These are phyloP conservation scores for Sugiyamaella chiloensis DNA, from an alignment of 805 yeast genomes.

Conservation along the genomic window DNA sequence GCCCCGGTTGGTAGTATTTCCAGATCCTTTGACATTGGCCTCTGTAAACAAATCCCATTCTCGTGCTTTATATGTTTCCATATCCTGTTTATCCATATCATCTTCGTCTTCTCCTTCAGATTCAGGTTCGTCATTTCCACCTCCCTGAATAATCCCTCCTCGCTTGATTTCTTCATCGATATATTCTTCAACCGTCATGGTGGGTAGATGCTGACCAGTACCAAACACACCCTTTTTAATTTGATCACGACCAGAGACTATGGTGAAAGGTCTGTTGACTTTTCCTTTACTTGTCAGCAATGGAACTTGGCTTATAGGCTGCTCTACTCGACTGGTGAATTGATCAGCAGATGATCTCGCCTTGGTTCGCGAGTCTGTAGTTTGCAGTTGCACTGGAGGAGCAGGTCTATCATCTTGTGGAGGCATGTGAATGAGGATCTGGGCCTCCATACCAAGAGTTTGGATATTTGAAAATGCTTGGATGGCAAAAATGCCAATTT, in stretches of 20 bases:
- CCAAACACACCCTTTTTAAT: slow-evolving; percentile 70
- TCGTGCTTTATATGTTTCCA: slow-evolving; percentile 70
- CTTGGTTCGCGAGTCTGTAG: background rate
- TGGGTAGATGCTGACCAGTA: slow-evolving; percentile 88
- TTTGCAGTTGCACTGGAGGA: background rate
- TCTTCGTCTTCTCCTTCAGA: slow-evolving; percentile 56
- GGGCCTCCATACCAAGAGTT: slow-evolving; percentile 59
- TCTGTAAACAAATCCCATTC: slow-evolving; percentile 95
- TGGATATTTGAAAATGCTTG: slow-evolving; percentile 57
- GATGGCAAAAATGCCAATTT: slow-evolving; percentile 50
- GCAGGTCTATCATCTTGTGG: background rate
- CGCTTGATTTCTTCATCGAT: slow-evolving; percentile 79
- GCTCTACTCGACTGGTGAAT: slow-evolving; percentile 65
- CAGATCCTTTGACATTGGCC: slow-evolving; percentile 80
- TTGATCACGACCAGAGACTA: slow-evolving; percentile 53
- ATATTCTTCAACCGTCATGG: slow-evolving; percentile 91
- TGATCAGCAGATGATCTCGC: slow-evolving; percentile 32
- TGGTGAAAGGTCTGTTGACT: slow-evolving; percentile 78
- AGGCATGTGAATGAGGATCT: slow-evolving; percentile 53
- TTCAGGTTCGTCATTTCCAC: slow-evolving; percentile 22
- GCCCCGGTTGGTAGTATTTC: slow-evolving; percentile 76
- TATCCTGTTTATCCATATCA: slow-evolving; percentile 55
- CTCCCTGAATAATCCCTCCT: slow-evolving; percentile 63
- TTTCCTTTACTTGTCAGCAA: slow-evolving; percentile 70
- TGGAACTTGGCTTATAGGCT: slow-evolving; percentile 33